Evolutionary conservation across 139 green algal genomes (phyloP).

Genomic region (Chloropicon primus): DNA sequence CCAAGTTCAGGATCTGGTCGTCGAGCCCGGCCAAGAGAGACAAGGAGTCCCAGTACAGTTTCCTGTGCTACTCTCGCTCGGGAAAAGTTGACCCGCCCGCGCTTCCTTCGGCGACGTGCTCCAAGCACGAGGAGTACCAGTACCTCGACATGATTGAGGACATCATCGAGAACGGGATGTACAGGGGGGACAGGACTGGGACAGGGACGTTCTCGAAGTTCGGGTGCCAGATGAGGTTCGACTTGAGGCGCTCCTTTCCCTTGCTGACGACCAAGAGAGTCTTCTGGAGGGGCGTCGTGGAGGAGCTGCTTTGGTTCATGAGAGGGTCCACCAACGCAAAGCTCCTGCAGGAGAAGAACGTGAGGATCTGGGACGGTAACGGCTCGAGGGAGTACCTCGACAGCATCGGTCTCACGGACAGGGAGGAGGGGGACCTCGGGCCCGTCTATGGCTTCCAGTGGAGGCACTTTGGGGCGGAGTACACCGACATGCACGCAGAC

Average conservation of each 20-base stretch:
- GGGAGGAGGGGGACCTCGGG: slow-evolving; percentile 88
- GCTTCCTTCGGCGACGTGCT: neutral
- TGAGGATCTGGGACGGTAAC: slow-evolving; percentile 98
- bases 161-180: slow-evolving; percentile 61
- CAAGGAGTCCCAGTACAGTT: slow-evolving; percentile 42
- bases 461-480: slow-evolving; percentile 94
- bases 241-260: slow-evolving; percentile 88
- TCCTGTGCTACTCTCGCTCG: slow-evolving; percentile 52
- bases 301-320: slow-evolving; percentile 99
- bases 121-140: slow-evolving; percentile 30
- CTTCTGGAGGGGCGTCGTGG: slow-evolving; percentile 52
- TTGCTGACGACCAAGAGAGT: slow-evolving; percentile 86
- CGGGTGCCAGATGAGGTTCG: slow-evolving; percentile 76
- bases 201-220: slow-evolving; percentile 89
- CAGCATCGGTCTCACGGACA: slow-evolving; percentile 32
- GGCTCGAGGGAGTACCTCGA: slow-evolving; percentile 52
- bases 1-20: slow-evolving; percentile 57
- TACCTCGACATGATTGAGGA: slow-evolving; percentile 86
- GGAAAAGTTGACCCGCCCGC: neutral
- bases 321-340: slow-evolving; percentile 70
- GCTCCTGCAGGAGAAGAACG: slow-evolving; percentile 59
- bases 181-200: slow-evolving; percentile 79
- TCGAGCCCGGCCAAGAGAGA: slow-evolving; percentile 24
- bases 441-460: slow-evolving; percentile 99
- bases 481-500: slow-evolving; percentile 90